Evolutionary conservation across 2,329 filamentous ascomycete genomes (phyloP).

Genomic region (Chrysoporthe puriensis): DNA sequence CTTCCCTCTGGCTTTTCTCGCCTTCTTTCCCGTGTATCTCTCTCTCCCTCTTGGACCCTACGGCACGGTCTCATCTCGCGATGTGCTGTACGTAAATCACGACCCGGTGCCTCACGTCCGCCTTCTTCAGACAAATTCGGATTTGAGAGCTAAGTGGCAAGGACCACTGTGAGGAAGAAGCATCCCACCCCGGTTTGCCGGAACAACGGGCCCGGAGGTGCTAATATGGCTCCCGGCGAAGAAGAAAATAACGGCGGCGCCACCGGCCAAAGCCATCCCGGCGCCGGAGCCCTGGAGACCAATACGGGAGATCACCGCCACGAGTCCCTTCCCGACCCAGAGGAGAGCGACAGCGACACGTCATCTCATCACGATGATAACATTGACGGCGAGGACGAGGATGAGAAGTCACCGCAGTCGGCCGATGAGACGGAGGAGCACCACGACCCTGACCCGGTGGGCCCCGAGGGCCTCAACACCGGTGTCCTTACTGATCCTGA

Average conservation of each 20-base stretch:
- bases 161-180: neutral
- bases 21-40: neutral
- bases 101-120: neutral
- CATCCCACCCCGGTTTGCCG: neutral
- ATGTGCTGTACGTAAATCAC: neutral
- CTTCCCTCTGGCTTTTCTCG: neutral
- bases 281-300: neutral
- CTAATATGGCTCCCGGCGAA: conserved; percentile 19
- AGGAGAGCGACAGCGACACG: conserved; percentile 7
- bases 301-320: neutral
- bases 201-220: neutral
- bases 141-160: neutral
- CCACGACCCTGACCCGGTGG: conserved; percentile 23
- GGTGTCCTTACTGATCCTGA: conserved; percentile 20
- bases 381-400: conserved; percentile 11
- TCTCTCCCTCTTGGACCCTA: neutral
- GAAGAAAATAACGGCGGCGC: conserved; percentile 17
- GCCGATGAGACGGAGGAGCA: conserved; percentile 27
- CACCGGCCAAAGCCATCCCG: neutral
- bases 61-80: neutral
- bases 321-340: conserved; percentile 1
- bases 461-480: conserved; percentile 24
- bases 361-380: conserved; percentile 16
- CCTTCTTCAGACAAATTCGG: neutral
- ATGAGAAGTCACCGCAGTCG: conserved; percentile 5